A percentile compares a stretch with the other conserved stretches of the same genome.
Evolutionary conservation across 2,329 filamentous ascomycete genomes (phyloP).

Genomic region (Ophiosphaerella korrae): DNA sequence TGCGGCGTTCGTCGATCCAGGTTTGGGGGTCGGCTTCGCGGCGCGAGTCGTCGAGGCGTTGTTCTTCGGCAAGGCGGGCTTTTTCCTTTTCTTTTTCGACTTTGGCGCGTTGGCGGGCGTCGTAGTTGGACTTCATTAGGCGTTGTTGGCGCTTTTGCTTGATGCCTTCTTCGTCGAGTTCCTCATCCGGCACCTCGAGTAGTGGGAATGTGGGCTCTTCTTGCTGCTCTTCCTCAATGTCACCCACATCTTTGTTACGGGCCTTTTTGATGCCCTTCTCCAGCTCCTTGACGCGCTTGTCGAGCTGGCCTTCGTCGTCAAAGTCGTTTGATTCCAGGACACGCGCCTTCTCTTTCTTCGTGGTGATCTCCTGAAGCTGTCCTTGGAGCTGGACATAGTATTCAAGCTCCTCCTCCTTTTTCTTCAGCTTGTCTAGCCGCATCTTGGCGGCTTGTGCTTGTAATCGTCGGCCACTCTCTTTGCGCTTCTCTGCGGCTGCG

Average conservation of each 20-base stretch:
- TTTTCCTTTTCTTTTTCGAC: constrained; percentile 94
- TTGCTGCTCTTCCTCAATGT: constrained; percentile 74
- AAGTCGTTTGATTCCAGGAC: constrained; percentile 89
- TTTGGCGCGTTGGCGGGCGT: constrained; percentile 91
- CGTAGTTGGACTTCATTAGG: constrained; percentile 91
- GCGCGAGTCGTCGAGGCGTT: constrained; percentile 80
- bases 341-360: constrained; percentile 81
- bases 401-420: constrained; percentile 93
- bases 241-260: constrained; percentile 89
- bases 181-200: constrained; percentile 85
- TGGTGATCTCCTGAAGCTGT: constrained; percentile 71
- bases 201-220: constrained; percentile 86
- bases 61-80: constrained; percentile 79
- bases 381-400: constrained; percentile 86
- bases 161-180: constrained; percentile 86
- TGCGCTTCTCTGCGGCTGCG: constrained; percentile 87
- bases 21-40: constrained; percentile 81
- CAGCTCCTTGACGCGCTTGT: constrained; percentile 83
- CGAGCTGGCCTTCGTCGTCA: constrained; percentile 86
- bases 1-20: constrained; percentile 84
- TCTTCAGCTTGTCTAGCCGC: constrained; percentile 91
- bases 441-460: constrained; percentile 98
- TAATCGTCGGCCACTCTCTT: constrained; percentile 86
- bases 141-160: constrained; percentile 94
- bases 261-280: constrained; percentile 89